phyloP scores from a whole-genome alignment of 2,329 filamentous ascomycete species.

The Stromatinia cepivora region DNA sequence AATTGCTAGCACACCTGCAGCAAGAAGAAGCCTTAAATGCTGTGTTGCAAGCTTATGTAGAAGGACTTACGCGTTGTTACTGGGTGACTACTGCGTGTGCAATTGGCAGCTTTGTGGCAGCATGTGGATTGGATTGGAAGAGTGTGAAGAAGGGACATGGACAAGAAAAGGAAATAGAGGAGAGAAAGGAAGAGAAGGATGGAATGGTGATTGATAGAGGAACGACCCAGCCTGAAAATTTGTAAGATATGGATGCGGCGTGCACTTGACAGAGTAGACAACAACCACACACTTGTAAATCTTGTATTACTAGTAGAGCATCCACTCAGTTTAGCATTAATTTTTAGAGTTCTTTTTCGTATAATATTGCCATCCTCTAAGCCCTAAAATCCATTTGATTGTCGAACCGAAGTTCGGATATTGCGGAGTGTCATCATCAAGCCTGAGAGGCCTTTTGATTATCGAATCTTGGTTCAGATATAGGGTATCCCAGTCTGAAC shows the following conservation, averaged over 20 bases:
- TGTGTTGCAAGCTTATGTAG: slow-evolving; percentile 56
- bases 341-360: not conserved
- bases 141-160: slow-evolving; percentile 50
- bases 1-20: slow-evolving; percentile 47
- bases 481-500: no score
- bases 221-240: no score
- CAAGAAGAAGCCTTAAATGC: slow-evolving; percentile 46
- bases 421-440: not conserved
- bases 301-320: slow-evolving; percentile 2
- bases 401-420: not conserved
- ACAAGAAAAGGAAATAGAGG: slow-evolving; percentile 25
- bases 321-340: not conserved
- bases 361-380: no score
- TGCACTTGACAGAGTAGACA: not conserved
- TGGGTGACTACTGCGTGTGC: slow-evolving; percentile 54
- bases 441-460: not conserved
- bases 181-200: slow-evolving; percentile 10
- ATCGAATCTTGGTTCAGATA: no score
- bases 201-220: not conserved
- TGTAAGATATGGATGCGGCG: not conserved
- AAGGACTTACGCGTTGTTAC: slow-evolving; percentile 53
- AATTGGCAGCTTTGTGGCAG: slow-evolving; percentile 48
- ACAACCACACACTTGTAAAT: not conserved
- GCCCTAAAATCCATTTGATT: not conserved
- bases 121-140: slow-evolving; percentile 52